Conservation (phyloP, 371 early-diverging fungal species). For the Syncephalastrum monosporum region DNA sequence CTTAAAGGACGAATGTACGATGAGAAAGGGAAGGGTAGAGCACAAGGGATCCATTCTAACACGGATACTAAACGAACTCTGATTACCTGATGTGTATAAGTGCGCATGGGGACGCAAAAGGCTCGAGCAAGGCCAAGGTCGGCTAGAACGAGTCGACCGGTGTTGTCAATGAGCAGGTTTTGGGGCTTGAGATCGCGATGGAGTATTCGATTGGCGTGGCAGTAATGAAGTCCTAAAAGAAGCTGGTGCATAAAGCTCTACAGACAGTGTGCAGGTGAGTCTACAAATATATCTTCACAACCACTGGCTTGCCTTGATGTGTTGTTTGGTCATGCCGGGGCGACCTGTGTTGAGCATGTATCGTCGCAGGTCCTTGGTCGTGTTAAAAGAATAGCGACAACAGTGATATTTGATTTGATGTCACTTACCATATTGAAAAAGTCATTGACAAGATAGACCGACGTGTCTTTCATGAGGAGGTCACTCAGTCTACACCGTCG, state of each 20-base stretch:
- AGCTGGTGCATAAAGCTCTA: constrained; percentile 93
- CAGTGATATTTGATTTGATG: background rate
- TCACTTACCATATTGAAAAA: constrained; percentile 76
- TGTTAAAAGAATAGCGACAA: background rate
- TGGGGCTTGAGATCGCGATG: constrained; percentile 95
- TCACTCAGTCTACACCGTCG: constrained; percentile 74
- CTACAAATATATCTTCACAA: background rate
- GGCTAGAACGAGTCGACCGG: constrained; percentile 87
- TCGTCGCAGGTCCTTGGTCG: constrained; percentile 79
- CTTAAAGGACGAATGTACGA: constrained; percentile 13
- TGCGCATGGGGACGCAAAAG: constrained; percentile 85
- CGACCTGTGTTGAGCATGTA: constrained; percentile 83
- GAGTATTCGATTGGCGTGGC: constrained; percentile 86
- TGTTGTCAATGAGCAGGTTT: constrained; percentile 90
- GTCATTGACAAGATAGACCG: constrained; percentile 97
- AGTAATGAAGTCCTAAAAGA: constrained; percentile 78
- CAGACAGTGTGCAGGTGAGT: background rate
- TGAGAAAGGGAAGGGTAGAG: background rate
- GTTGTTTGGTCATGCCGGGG: constrained; percentile 55
- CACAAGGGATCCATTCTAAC: too few species aligned
- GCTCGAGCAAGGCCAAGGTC: constrained; percentile 95
- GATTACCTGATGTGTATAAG: constrained; percentile 90
- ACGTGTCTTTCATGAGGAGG: constrained; percentile 86
- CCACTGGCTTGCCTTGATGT: constrained; percentile 64
- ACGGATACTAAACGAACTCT: too few species aligned